Percentiles rank a stretch among this genome's conserved stretches.
These are phyloP conservation scores for Aspergillus sergii DNA, from an alignment of 2,329 filamentous ascomycete species.

Conservation along the genomic window DNA sequence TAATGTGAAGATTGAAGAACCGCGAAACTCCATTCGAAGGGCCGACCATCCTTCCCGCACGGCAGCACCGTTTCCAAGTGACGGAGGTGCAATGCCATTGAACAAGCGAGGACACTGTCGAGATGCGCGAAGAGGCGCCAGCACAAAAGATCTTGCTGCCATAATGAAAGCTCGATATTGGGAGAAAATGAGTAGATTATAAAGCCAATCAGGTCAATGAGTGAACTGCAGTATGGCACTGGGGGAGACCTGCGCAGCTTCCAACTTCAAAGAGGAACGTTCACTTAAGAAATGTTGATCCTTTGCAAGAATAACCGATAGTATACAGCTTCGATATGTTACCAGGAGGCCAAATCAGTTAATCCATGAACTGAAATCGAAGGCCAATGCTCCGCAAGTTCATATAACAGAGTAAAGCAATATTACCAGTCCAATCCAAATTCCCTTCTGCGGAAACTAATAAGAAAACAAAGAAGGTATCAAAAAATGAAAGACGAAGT, in stretches of 20 bases:
- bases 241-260: background rate
- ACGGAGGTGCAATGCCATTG: background rate
- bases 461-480: background rate
- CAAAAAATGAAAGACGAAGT: background rate
- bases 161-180: constrained; percentile 11
- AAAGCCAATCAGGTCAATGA: background rate
- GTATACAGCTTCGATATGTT: background rate
- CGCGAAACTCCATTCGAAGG: background rate
- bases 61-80: background rate
- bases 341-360: background rate
- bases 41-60: constrained; percentile 9
- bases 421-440: background rate
- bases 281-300: background rate
- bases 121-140: constrained; percentile 15
- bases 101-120: constrained; percentile 10
- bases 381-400: background rate
- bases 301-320: background rate
- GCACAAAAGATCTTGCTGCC: constrained; percentile 15
- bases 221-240: background rate
- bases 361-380: background rate
- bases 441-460: background rate
- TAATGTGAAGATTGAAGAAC: constrained; percentile 13
- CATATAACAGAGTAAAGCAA: background rate
- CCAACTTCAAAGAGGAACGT: background rate
- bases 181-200: background rate